Evolutionary conservation across 345 rosid species (phyloP).

Genomic region (Populus alba): DNA sequence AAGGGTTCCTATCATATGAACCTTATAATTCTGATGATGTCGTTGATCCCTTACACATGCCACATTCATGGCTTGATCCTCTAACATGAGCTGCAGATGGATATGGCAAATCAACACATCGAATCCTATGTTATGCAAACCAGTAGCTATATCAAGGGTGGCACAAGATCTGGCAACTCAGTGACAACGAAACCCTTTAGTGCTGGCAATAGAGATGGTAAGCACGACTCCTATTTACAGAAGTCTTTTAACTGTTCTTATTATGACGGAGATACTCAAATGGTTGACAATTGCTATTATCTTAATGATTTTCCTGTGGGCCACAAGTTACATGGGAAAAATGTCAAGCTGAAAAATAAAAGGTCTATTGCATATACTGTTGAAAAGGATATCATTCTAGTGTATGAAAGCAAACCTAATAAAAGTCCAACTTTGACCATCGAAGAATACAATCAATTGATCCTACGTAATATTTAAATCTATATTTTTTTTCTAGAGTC

Average conservation of each 20-base stretch:
- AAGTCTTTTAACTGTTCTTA: too few species aligned
- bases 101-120: neutral
- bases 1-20: neutral
- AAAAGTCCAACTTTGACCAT: neutral
- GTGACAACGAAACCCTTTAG: accelerated
- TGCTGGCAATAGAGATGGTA: neutral
- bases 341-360: neutral
- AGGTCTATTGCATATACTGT: accelerated
- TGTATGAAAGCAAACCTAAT: too few species aligned
- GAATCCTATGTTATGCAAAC: neutral
- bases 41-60: neutral
- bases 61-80: neutral
- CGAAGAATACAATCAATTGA: neutral
- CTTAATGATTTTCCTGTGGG: neutral
- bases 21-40: neutral
- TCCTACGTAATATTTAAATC: too few species aligned
- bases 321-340: neutral
- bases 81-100: neutral
- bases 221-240: too few species aligned
- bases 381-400: accelerated
- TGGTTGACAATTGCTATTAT: neutral
- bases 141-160: neutral
- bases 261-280: neutral
- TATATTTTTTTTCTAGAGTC: too few species aligned
- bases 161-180: too few species aligned